Base-by-base conservation (phyloP, 192 early-diverging fungal species). In the Linnemannia zychae region DNA sequence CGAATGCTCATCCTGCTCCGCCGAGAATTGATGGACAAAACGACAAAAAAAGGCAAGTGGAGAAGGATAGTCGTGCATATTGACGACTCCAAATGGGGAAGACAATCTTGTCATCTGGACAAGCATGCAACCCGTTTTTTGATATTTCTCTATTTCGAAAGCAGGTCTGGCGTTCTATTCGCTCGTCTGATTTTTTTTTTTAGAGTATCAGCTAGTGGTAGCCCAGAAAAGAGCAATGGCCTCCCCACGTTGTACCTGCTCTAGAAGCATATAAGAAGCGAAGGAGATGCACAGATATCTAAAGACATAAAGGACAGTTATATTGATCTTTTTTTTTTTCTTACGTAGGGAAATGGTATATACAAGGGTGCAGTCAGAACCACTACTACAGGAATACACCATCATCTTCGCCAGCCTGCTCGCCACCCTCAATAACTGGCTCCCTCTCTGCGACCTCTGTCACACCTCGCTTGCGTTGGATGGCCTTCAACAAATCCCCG, bases 401-500 rank as follows among this genome's bases (percentile, higher is more conserved):
- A 38, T 33, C 75, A 48, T 69, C 50, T 18, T 17, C 67, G 7
- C 36, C 67, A 11, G 34, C 37, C 33, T 69, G 67, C 34, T 22
- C 67, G 12, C 37, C 67, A 44, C 67, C 37, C 33, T 40, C 36
- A 5, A 34, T 18, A 44, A 22, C 36, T 22, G 13, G 16, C 50
- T 34, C 22, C 0, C 36, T 17, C 52, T 53, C 44, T 22, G 15
- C 69, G 40, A 1, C 24, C 18, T 24, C 47, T 28, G 34, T 24
- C 7, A 69, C 67, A n/a, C 50, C 77, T 44, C 78, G 77, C 49
- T 74, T 79, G 31, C 60, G 71, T 16, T 52, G 72, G 28, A 85
- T 85, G 17, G 74, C 74, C 5, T 22, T 65, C 65, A 44, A 76
- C 48, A 85, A 38, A 3, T 75, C 38, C 9, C 28, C 73, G 31